Base-by-base conservation (phyloP, 108 stramenopile species). In the Conticribra weissflogii region DNA sequence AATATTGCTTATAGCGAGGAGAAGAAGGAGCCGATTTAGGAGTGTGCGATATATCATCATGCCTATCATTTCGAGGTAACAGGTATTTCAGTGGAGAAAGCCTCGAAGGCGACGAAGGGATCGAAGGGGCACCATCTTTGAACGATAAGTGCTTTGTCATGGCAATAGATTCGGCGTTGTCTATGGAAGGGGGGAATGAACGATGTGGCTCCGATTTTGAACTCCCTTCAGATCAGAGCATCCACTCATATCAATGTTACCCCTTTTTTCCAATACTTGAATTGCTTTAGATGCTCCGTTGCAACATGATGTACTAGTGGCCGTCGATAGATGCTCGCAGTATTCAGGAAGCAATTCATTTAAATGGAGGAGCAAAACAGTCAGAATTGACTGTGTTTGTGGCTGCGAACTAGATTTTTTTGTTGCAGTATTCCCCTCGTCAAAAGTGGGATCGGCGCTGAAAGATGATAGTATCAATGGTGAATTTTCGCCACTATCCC, bases 291-390 rank as follows among this genome's bases (percentile, higher is more conserved):
- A 56, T 16, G 76, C 76, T 12, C 56, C 55, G 29, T 28, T 63
- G 45, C 55, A 64, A 44, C 34, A 48, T 3, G 41, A n/a, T 16
- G 62, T 50, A 51, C 69, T 49, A 0, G 66, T 24, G 0, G 76
- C 61, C 0, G 31, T 56, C 0, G 45, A 17, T 19, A 77, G 68
- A 50, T 77, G 61, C 12, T 51, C 32, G 54, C 68, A 77, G 33
- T 69, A 77, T 63, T 69, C 68, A 2, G 76, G 76, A 33, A 77
- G 62, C 17, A 68, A 19, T 18, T 66, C 67, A 50, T 77, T 51
- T 16, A 77, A 51, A 33, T 44, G 52, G 16, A 69, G 61, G 7
- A 77, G 58, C 22, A 77, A 63, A 1, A 60, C 61, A 0, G 76
- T 64, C 22, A 68, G 41, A 16, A 68, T 16, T 36, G 55, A 45